A percentile compares a stretch with the other conserved stretches of the same genome.
These are phyloP conservation scores for Cerrena zonata DNA, from an alignment of 1,284 basidiomycete species.

Conservation along the genomic window DNA sequence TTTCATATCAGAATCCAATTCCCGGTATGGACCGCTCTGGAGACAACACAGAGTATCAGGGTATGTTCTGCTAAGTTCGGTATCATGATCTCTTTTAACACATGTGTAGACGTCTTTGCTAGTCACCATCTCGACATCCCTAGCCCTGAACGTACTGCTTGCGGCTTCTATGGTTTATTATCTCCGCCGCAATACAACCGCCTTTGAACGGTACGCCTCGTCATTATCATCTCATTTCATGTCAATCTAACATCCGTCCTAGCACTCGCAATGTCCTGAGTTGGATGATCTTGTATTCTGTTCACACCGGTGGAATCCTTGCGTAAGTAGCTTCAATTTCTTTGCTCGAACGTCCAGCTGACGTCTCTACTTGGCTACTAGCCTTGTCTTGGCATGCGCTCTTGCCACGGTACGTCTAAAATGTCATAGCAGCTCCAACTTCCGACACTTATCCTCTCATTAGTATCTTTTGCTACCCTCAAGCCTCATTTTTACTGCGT, in stretches of 20 bases:
- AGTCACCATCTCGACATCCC: background rate
- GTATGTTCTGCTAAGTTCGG: background rate
- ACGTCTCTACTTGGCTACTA: background rate
- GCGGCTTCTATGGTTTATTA: background rate
- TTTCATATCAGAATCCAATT: background rate
- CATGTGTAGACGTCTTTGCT: background rate
- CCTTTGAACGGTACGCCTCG: background rate
- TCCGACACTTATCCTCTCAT: background rate
- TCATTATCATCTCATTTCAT: background rate
- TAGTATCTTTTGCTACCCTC: background rate
- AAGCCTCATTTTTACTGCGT: background rate
- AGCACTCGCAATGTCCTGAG: background rate
- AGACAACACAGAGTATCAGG: background rate
- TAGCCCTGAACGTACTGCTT: background rate
- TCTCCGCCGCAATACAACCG: background rate
- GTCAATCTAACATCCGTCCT: background rate
- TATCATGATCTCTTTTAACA: background rate
- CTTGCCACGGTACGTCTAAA: background rate
- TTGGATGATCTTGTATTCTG: background rate
- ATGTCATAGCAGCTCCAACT: background rate
- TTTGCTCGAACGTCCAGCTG: background rate
- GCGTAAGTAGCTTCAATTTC: background rate
- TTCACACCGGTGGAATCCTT: background rate
- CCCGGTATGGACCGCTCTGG: background rate
- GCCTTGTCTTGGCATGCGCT: background rate